Conservation (phyloP, 2,329 filamentous ascomycete genomes). For the Aspergillus pseudoglaucus region DNA sequence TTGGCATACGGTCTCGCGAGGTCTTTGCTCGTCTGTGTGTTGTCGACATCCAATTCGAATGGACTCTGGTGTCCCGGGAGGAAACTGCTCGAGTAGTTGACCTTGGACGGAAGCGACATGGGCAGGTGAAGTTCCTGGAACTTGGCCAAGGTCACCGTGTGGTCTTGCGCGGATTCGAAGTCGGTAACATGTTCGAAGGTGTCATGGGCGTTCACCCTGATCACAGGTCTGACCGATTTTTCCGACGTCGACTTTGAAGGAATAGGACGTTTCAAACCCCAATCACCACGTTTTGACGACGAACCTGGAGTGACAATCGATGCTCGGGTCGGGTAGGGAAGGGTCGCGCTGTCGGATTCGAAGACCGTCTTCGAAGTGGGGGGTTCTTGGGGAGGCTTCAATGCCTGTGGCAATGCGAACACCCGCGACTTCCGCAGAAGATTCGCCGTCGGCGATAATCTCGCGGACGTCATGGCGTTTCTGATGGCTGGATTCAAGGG, state of each 20-base stretch:
- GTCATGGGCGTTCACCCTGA: conserved; percentile 73
- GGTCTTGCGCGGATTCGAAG: conserved; percentile 75
- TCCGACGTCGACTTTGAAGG: conserved; percentile 68
- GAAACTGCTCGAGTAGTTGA: conserved; percentile 24
- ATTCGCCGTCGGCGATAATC: conserved; percentile 54
- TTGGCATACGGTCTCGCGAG: conserved; percentile 25
- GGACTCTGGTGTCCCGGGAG: conserved; percentile 30
- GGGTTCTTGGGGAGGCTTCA: conserved; percentile 55
- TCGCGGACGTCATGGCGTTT: conserved; percentile 38
- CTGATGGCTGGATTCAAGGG: conserved; percentile 11
- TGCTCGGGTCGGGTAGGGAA: conserved; percentile 72
- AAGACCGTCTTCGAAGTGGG: conserved; percentile 44
- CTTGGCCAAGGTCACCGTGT: conserved; percentile 73
- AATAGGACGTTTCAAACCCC: conserved; percentile 83
- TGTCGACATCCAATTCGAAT: conserved; percentile 40
- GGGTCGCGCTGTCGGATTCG: conserved; percentile 64
- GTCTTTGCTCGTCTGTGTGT: conserved; percentile 35
- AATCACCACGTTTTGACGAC: conserved; percentile 73
- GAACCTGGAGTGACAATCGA: conserved; percentile 70
- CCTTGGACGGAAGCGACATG: conserved; percentile 48
- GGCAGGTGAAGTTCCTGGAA: conserved; percentile 76
- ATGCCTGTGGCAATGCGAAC: conserved; percentile 75
- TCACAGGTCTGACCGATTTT: conserved; percentile 61
- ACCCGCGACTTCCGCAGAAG: conserved; percentile 82
- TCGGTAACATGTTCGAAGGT: conserved; percentile 84